Evolutionary conservation across 108 stramenopile species (phyloP).

Genomic region (Skeletonema tropicum): DNA sequence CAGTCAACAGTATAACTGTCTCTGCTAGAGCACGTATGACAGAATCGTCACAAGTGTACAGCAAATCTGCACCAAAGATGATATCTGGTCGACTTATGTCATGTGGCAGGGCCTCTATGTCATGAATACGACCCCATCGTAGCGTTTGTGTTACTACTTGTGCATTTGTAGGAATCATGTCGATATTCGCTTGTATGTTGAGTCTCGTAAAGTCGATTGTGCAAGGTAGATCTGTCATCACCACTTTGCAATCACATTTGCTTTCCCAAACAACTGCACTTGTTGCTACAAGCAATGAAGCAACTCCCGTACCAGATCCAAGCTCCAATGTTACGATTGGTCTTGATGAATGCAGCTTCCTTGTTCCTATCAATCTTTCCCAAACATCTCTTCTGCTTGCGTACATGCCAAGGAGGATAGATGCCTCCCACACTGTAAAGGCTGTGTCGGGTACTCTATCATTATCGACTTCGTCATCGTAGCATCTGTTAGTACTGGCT

Average conservation of each 20-base stretch:
- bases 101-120: constrained; percentile 1
- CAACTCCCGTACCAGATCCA: constrained; percentile 9
- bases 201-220: constrained; percentile 5
- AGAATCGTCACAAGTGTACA: constrained; percentile 12
- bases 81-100: constrained; percentile 12
- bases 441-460: constrained; percentile 16
- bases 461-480: neutral
- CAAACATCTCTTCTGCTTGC: constrained; percentile 21
- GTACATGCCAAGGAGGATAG: constrained; percentile 21
- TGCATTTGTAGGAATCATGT: neutral
- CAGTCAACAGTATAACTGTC: constrained; percentile 7
- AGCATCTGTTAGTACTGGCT: neutral
- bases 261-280: constrained; percentile 12
- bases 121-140: constrained; percentile 11
- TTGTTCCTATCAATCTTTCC: constrained; percentile 14
- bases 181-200: neutral
- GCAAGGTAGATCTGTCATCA: neutral
- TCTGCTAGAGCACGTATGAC: constrained; percentile 19
- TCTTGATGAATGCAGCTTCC: neutral
- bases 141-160: constrained; percentile 1
- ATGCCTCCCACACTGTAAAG: constrained; percentile 6
- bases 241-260: neutral
- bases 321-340: constrained; percentile 18
- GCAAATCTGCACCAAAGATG: constrained; percentile 20
- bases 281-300: constrained; percentile 15